These are phyloP conservation scores for Xylaria multiplex DNA, from an alignment of 2,329 filamentous ascomycete species.

Conservation along the genomic window DNA sequence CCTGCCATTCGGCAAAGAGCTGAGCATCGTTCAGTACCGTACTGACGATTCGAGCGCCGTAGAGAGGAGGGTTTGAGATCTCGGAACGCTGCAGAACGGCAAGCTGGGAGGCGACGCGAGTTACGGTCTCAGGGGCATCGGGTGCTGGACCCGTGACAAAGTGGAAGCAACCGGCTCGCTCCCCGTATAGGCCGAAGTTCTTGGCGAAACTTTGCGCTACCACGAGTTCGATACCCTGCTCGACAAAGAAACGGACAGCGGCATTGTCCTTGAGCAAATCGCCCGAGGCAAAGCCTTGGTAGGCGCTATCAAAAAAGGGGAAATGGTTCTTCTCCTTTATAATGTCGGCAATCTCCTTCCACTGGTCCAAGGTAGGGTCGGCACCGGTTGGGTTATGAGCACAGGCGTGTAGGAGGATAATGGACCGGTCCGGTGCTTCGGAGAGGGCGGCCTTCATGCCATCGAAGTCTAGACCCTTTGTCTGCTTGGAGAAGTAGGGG, in stretches of 20 bases:
- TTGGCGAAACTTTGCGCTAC: constrained; percentile 96
- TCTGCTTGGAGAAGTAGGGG: constrained; percentile 91
- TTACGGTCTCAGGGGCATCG: constrained; percentile 70
- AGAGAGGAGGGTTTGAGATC: constrained; percentile 96
- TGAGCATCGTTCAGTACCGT: constrained; percentile 82
- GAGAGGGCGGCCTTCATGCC: constrained; percentile 81
- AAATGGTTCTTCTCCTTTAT: constrained; percentile 85
- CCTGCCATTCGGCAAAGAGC: constrained; percentile 92
- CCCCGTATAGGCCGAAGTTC: constrained; percentile 97
- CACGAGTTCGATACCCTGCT: constrained; percentile 88
- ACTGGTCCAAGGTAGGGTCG: constrained; percentile 92
- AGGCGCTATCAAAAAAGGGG: constrained; percentile 98
- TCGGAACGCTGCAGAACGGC: constrained; percentile 95
- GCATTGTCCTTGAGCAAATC: constrained; percentile 85
- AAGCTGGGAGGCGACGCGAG: constrained; percentile 84
- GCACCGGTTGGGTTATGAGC: constrained; percentile 99
- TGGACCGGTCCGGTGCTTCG: constrained; percentile 78
- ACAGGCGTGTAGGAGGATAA: constrained; percentile 93
- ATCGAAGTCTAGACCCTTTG: constrained; percentile 89
- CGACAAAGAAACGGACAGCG: constrained; percentile 93
- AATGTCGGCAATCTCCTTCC: constrained; percentile 85
- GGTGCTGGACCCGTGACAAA: constrained; percentile 79
- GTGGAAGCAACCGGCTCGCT: constrained; percentile 96
- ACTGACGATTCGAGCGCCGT: constrained; percentile 89
- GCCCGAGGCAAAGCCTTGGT: constrained; percentile 97